Conservation (phyloP, 2,329 filamentous ascomycete genomes). For the Paradendryphiella salina region DNA sequence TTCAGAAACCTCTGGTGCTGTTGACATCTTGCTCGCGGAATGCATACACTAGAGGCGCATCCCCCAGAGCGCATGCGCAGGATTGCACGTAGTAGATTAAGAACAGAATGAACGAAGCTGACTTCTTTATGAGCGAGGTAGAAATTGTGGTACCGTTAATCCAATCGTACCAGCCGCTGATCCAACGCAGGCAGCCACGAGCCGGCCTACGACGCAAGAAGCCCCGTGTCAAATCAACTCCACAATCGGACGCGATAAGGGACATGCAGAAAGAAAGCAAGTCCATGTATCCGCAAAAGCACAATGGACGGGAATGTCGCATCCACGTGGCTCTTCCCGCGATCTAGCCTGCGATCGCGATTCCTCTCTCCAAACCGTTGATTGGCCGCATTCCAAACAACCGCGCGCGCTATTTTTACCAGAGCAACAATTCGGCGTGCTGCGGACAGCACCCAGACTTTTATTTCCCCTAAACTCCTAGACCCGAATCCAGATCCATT, state of each 20-base stretch:
- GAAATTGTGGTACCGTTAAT: too few relatives aligned
- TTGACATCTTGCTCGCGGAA: too few relatives aligned
- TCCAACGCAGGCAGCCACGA: too few relatives aligned
- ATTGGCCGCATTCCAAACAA: constrained; percentile 15
- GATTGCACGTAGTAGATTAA: too few relatives aligned
- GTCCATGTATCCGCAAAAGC: not conserved
- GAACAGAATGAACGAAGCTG: too few relatives aligned
- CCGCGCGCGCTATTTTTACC: constrained; percentile 16
- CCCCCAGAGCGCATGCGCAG: too few relatives aligned
- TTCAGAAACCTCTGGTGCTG: too few relatives aligned
- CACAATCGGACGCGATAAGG: not conserved
- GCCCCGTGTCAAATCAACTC: not conserved
- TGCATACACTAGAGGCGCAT: too few relatives aligned
- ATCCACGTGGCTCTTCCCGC: constrained; percentile 7
- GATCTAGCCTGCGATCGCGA: constrained; percentile 3
- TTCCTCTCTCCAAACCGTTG: not conserved
- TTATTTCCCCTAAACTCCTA: constrained; percentile 1
- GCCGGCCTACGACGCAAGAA: too few relatives aligned
- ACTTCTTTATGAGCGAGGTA: too few relatives aligned
- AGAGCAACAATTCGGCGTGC: constrained; percentile 8
- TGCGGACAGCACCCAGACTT: constrained; percentile 11
- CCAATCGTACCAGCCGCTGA: too few relatives aligned
- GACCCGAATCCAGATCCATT: too few relatives aligned
- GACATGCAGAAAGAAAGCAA: not conserved
- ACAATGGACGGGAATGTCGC: not conserved